These are phyloP conservation scores for Pyrenophora seminiperda DNA, from an alignment of 2,329 filamentous ascomycete genomes.

Conservation along the genomic window DNA sequence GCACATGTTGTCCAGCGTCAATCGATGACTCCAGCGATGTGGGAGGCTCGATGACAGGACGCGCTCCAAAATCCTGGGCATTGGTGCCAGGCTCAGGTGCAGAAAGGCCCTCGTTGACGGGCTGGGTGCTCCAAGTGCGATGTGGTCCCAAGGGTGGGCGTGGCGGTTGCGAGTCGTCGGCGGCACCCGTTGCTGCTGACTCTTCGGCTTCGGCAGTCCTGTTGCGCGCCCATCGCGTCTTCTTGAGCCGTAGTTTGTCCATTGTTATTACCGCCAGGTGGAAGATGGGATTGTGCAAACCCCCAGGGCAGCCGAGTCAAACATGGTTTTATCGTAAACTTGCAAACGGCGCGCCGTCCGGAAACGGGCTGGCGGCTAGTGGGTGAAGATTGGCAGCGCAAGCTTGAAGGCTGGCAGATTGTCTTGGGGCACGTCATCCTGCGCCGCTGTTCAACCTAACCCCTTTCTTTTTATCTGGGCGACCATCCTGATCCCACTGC, in stretches of 20 bases:
- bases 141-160: constrained; percentile 37
- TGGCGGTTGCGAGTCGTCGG: constrained; percentile 35
- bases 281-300: constrained; percentile 12
- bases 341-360: constrained; percentile 18
- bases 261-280: constrained; percentile 22
- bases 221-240: constrained; percentile 44
- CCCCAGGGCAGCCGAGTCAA: constrained; percentile 20
- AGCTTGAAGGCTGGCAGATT: constrained; percentile 27
- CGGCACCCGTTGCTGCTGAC: constrained; percentile 33
- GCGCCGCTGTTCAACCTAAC: constrained; percentile 16
- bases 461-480: constrained; percentile 21
- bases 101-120: constrained; percentile 41
- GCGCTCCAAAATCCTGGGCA: constrained; percentile 43
- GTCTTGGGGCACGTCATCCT: constrained; percentile 31
- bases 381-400: constrained; percentile 16
- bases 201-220: constrained; percentile 36
- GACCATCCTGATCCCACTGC: not conserved
- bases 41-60: constrained; percentile 37
- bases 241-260: constrained; percentile 44
- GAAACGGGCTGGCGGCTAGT: constrained; percentile 19
- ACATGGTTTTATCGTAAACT: constrained; percentile 31
- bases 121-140: constrained; percentile 41
- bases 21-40: constrained; percentile 45
- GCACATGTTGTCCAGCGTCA: constrained; percentile 41
- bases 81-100: constrained; percentile 35